Evolutionary conservation across 768 basidiomycete genomes (phyloP).

Genomic region (Daedaleopsis sinensis): DNA sequence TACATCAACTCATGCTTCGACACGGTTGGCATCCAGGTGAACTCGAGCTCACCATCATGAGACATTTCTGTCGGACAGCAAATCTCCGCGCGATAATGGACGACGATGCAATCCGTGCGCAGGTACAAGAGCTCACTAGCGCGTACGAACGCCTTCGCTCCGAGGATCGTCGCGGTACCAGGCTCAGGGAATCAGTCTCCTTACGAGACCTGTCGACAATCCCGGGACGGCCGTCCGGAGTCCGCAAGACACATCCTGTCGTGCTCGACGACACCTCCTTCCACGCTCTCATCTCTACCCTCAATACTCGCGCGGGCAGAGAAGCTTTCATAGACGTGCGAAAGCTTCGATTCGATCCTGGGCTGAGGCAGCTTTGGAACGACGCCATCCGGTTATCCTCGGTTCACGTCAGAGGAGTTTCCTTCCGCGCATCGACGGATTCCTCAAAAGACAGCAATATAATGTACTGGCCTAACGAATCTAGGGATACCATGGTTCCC

Average conservation of each 20-base stretch:
- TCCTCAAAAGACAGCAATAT: constrained; percentile 1
- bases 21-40: neutral
- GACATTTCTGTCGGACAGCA: neutral
- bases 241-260: too few relatives aligned
- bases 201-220: neutral
- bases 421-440: neutral
- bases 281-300: too few relatives aligned
- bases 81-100: neutral
- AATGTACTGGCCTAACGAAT: neutral
- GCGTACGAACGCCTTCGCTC: neutral
- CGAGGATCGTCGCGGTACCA: neutral
- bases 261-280: too few relatives aligned
- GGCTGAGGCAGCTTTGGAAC: neutral
- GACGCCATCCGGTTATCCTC: neutral
- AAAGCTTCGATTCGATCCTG: neutral
- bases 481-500: neutral
- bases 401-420: neutral
- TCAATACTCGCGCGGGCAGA: too few relatives aligned
- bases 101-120: neutral
- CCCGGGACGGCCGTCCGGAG: too few relatives aligned
- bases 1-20: neutral
- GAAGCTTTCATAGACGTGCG: neutral
- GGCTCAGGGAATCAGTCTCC: neutral
- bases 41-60: neutral
- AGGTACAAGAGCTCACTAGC: neutral